phyloP scores from a whole-genome alignment of 1,284 basidiomycete species.

The Tausonia pullulans region DNA sequence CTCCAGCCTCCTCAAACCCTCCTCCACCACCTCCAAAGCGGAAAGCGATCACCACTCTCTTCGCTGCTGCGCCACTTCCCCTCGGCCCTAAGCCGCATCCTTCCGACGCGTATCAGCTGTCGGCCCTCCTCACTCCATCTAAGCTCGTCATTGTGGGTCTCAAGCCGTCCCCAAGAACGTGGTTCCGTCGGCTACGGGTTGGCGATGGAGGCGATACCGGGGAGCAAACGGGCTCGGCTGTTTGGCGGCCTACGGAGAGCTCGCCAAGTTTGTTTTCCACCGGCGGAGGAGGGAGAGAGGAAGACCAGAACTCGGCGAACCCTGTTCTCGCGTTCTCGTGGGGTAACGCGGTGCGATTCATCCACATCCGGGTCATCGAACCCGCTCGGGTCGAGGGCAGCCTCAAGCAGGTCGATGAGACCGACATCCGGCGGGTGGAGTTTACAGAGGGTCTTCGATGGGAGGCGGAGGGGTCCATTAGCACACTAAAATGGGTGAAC shows the following conservation, averaged over 20 bases:
- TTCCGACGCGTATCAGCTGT: conserved; percentile 71
- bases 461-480: conserved; percentile 39
- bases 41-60: conserved; percentile 49
- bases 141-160: conserved; percentile 90
- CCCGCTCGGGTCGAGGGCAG: conserved; percentile 2
- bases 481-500: conserved; percentile 52
- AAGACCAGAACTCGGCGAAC: conserved; percentile 18
- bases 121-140: conserved; percentile 75
- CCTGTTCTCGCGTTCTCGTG: conserved; percentile 74
- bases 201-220: conserved; percentile 34
- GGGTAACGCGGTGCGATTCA: conserved; percentile 54
- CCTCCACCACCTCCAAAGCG: conserved; percentile 33
- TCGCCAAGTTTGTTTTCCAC: too few species aligned
- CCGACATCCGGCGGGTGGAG: conserved; percentile 52
- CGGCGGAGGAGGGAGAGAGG: not conserved
- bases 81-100: conserved; percentile 53
- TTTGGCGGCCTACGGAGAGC: conserved; percentile 45
- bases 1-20: conserved; percentile 18
- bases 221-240: conserved; percentile 50
- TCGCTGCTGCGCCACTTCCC: conserved; percentile 72
- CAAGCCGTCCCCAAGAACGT: conserved; percentile 83
- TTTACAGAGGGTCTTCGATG: conserved; percentile 49
- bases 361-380: conserved; percentile 42
- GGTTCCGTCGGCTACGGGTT: conserved; percentile 69
- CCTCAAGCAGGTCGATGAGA: conserved; percentile 12